Conservation (phyloP, 306 rosid genomes). For the Cicer chorassanicum region DNA sequence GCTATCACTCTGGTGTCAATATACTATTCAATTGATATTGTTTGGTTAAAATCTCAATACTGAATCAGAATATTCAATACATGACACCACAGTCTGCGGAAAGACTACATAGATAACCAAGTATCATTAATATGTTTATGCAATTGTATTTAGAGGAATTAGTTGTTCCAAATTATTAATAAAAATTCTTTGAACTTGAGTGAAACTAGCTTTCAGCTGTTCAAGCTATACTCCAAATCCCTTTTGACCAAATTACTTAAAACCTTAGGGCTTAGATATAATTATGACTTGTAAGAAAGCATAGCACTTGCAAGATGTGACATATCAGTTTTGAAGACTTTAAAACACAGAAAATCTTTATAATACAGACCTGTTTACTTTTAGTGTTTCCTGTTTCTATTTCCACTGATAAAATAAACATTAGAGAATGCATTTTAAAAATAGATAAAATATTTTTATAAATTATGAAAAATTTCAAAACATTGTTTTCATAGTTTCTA, state of each 20-base stretch:
- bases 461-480: no score
- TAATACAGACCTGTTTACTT: no score
- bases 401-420: no score
- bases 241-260: slow-evolving; percentile 41
- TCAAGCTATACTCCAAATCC: slow-evolving; percentile 35
- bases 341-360: not conserved
- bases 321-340: slow-evolving; percentile 2
- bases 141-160: not conserved
- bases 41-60: slow-evolving; percentile 9
- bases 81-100: slow-evolving; percentile 3
- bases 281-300: slow-evolving; percentile 33
- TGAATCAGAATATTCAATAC: slow-evolving; percentile 3
- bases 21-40: not conserved
- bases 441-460: no score
- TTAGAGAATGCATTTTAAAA: no score
- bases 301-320: slow-evolving; percentile 21
- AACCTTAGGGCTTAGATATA: slow-evolving; percentile 28
- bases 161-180: not conserved
- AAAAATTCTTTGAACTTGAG: slow-evolving; percentile 3
- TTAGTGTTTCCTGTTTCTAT: no score
- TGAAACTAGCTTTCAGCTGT: slow-evolving; percentile 39
- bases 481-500: no score
- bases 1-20: not conserved
- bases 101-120: not conserved
- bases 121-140: slow-evolving; percentile 2